Evolutionary conservation across 75 land plant genomes (phyloP).

Genomic region (Cryptomeria japonica): DNA sequence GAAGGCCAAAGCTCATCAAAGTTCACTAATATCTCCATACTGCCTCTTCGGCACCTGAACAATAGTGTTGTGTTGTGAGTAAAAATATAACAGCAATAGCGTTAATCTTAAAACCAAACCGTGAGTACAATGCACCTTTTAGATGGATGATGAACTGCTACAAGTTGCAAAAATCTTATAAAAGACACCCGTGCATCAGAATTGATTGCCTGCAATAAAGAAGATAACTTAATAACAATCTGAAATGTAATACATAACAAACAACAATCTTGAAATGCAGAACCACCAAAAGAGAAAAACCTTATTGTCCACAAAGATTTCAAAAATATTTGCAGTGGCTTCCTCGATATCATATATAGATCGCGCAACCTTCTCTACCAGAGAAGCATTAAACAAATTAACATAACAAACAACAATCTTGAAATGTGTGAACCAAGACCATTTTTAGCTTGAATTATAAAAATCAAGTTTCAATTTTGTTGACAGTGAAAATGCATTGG

Average conservation of each 20-base stretch:
- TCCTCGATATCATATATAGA: slow-evolving; percentile 93
- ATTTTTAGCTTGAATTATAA: neutral
- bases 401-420: too few relatives aligned
- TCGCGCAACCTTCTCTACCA: slow-evolving; percentile 69
- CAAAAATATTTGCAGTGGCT: slow-evolving; percentile 83
- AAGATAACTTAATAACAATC: neutral
- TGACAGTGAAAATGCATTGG: neutral
- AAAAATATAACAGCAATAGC: slow-evolving; percentile 12
- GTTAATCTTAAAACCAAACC: neutral
- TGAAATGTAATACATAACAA: slow-evolving; percentile 8
- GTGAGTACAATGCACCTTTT: slow-evolving; percentile 47
- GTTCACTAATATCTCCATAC: slow-evolving; percentile 69
- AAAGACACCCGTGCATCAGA: slow-evolving; percentile 64
- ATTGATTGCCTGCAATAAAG: slow-evolving; percentile 64
- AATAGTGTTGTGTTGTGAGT: neutral
- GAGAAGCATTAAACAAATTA: slow-evolving; percentile 10
- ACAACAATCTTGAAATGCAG: neutral
- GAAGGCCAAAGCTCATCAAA: slow-evolving; percentile 70
- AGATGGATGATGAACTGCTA: slow-evolving; percentile 94
- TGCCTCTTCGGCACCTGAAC: slow-evolving; percentile 84
- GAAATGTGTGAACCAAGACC: too few relatives aligned
- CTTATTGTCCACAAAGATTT: slow-evolving; percentile 72
- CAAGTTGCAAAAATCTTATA: slow-evolving; percentile 76
- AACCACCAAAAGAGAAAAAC: slow-evolving; percentile 26
- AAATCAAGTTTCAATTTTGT: neutral